Conservation (phyloP, 225 moss, liverwort and hornwort species). For the Thuidium tamariscinum region DNA sequence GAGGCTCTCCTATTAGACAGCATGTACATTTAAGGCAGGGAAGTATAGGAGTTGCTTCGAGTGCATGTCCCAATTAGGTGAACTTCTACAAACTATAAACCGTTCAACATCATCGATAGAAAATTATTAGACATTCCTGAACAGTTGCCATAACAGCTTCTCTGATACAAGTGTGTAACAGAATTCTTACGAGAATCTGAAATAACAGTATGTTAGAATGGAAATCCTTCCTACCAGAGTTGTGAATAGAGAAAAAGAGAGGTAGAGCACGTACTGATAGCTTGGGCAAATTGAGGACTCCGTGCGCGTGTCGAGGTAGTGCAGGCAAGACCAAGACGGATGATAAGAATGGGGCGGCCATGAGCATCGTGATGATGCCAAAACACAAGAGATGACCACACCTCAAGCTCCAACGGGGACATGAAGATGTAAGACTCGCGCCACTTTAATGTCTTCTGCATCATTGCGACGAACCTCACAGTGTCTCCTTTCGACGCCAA, state of each 20-base stretch:
- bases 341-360: constrained; percentile 51
- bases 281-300: constrained; percentile 68
- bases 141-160: background rate
- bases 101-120: background rate
- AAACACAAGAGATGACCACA: constrained; percentile 54
- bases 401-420: constrained; percentile 21
- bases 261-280: constrained; percentile 50
- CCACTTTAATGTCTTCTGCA: constrained; percentile 62
- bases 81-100: background rate
- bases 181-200: background rate
- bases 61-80: background rate
- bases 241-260: background rate
- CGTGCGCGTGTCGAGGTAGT: constrained; percentile 32
- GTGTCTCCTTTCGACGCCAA: constrained; percentile 49
- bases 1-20: background rate
- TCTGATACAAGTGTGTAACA: background rate
- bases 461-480: constrained; percentile 46
- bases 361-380: constrained; percentile 65
- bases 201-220: background rate
- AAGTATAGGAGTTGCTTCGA: background rate
- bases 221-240: background rate
- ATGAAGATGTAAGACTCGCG: constrained; percentile 63
- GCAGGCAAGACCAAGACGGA: constrained; percentile 74
- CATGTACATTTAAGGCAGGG: background rate
- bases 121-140: background rate